Conservation (phyloP, 495 filamentous ascomycete genomes). For the Tuber umbilicatum region DNA sequence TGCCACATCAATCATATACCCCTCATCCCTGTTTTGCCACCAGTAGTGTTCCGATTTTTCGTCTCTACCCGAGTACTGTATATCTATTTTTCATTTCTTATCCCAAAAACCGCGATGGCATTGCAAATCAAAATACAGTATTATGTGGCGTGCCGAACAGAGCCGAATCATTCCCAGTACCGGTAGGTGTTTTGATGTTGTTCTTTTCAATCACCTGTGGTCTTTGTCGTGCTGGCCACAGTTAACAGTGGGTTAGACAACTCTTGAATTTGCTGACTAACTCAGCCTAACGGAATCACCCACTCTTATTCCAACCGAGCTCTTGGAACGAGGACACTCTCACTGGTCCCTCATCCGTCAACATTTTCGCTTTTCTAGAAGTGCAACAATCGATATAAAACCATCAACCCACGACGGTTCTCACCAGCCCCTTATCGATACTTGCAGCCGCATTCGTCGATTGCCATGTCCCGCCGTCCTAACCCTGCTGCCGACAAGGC, state of each 20-base stretch:
- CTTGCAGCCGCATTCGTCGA: neutral
- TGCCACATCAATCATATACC: too few relatives aligned
- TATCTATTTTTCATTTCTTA: too few relatives aligned
- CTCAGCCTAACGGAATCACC: neutral
- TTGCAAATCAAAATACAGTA: too few relatives aligned
- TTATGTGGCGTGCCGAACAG: too few relatives aligned
- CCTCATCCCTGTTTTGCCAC: too few relatives aligned
- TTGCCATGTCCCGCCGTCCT: slow-evolving; percentile 76
- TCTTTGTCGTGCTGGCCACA: neutral
- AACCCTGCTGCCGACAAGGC: slow-evolving; percentile 74
- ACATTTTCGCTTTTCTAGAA: neutral
- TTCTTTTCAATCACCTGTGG: neutral
- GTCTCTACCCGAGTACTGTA: too few relatives aligned
- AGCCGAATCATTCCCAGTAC: neutral
- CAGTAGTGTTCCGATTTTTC: too few relatives aligned
- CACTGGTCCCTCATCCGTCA: neutral
- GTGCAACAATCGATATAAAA: neutral
- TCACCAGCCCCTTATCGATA: neutral
- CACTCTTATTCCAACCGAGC: neutral
- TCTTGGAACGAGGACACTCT: neutral
- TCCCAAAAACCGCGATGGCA: too few relatives aligned
- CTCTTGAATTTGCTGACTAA: neutral
- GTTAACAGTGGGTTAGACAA: neutral
- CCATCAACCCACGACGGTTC: neutral
- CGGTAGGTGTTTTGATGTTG: neutral